Evolutionary conservation across 176 grass and related monocot species (phyloP), one percentile per base, ranked within the genome.

Genomic region (Phoenix roebelenii): DNA sequence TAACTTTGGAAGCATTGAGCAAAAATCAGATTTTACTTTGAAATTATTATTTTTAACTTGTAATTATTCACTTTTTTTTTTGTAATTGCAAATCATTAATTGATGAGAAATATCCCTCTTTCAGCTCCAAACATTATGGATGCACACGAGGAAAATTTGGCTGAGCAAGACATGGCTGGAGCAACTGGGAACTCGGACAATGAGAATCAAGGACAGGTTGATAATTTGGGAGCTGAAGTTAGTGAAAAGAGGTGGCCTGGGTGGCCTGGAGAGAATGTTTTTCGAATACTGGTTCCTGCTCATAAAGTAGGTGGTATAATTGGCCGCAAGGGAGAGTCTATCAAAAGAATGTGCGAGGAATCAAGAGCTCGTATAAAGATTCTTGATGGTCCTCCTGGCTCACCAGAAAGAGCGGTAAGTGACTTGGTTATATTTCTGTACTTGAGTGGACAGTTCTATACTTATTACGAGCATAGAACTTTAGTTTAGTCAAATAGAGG

Each of bases 311-410:
- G 94, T 30, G 81, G 83, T 20, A 59, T 98, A 25, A 98, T 98
- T 71, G 94, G 94, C 2, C 94, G 89, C 52, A 98, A 98, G 72
- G 94, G 94, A 44, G 94, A 98, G 66, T 85, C 78, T 52, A 98
- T 98, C 35, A 98, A 92, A 59, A 98, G 57, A 69, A 92, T 98
- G 79, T 88, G 84, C 6, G 93, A 98, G 76, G 93, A 98, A 72
- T 92, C 93, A 5, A 89, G 64, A 69, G 79, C 93, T 66, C 88
- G 93, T 50, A 98, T 98, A 29, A 98, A 90, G 81, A 83, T 98
- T 52, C 87, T 98, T 18, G 89, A 98, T 25, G 88, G 76, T 32
- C 88, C 93, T 59, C 88, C 82, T 62, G 79, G 84, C 26, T 82
- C 78, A 39, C 79, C 85, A 29, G 93, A 98, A 76, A 88, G 93